These are phyloP conservation scores for Arctium minus DNA, from an alignment of 129 eudicot genomes.

Conservation along the genomic window DNA sequence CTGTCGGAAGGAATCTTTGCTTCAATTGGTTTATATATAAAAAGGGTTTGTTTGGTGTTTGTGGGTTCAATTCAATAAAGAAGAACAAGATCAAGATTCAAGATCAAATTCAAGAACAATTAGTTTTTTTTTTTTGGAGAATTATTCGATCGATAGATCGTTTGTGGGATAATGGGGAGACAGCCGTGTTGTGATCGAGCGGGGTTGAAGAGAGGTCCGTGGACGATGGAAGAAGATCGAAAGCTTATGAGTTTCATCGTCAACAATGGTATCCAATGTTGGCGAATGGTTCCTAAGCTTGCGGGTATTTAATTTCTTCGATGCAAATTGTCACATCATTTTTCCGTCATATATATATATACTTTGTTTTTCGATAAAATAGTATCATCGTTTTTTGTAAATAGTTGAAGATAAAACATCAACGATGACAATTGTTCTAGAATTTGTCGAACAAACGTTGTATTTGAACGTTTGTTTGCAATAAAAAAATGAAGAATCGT, in stretches of 20 bases:
- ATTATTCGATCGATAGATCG: not conserved
- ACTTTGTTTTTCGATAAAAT: not conserved
- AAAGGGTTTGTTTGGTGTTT: constrained; percentile 20
- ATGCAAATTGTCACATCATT: not conserved
- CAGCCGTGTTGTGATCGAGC: constrained; percentile 83
- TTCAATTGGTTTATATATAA: constrained; percentile 27
- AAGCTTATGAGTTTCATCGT: constrained; percentile 59
- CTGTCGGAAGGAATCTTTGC: constrained; percentile 28
- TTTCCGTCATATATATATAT: not conserved
- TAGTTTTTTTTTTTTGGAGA: not conserved
- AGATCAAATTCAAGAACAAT: not conserved
- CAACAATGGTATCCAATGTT: constrained; percentile 71
- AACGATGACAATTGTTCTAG: not conserved
- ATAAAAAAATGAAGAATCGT: not conserved
- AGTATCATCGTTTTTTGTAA: not conserved
- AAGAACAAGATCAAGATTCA: constrained; percentile 17
- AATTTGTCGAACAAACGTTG: not conserved
- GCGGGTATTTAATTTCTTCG: constrained; percentile 45
- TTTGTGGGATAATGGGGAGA: constrained; percentile 53
- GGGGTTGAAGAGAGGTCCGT: constrained; percentile 83
- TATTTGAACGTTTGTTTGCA: not conserved
- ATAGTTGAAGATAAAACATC: not conserved
- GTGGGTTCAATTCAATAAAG: not conserved
- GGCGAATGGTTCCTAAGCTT: constrained; percentile 82
- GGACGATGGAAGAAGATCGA: constrained; percentile 83